Conservation (phyloP, 306 rosid species). For the Mimosa bimucronata region DNA sequence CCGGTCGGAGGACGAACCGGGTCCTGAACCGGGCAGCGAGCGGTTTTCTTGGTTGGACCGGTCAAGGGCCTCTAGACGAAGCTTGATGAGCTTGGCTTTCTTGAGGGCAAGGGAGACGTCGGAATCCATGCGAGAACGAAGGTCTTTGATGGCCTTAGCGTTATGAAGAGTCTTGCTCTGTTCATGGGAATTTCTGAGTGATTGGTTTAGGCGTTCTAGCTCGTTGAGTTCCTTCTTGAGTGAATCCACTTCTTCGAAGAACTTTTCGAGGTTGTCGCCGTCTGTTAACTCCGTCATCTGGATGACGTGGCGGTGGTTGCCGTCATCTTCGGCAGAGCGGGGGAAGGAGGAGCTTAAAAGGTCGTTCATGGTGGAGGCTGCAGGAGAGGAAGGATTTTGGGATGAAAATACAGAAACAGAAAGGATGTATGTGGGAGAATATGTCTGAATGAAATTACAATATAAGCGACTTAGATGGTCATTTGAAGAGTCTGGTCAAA, state of each 20-base stretch:
- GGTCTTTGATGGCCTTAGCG: constrained; percentile 73
- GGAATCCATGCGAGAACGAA: constrained; percentile 77
- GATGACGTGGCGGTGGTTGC: constrained; percentile 52
- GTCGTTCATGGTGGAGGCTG: constrained; percentile 65
- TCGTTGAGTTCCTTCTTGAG: constrained; percentile 75
- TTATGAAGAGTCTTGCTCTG: constrained; percentile 79
- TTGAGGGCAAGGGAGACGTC: constrained; percentile 73
- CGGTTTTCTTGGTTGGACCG: constrained; percentile 64
- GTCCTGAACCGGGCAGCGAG: constrained; percentile 65
- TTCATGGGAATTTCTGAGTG: constrained; percentile 59
- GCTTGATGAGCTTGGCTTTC: constrained; percentile 76
- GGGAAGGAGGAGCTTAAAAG: constrained; percentile 57
- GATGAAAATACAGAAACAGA: not conserved
- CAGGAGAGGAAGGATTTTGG: not conserved
- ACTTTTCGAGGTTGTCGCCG: constrained; percentile 65
- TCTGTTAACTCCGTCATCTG: constrained; percentile 53
- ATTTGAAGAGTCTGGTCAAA: constrained; percentile 33
- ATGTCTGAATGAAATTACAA: not conserved
- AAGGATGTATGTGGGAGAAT: not conserved
- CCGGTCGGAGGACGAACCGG: constrained; percentile 79
- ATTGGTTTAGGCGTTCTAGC: constrained; percentile 59
- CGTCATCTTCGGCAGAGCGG: constrained; percentile 40
- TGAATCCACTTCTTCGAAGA: constrained; percentile 70
- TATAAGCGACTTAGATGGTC: not conserved
- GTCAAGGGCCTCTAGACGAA: constrained; percentile 71